Conservation (phyloP, 2,329 filamentous ascomycete genomes). For the Bipolaris gigantea region DNA sequence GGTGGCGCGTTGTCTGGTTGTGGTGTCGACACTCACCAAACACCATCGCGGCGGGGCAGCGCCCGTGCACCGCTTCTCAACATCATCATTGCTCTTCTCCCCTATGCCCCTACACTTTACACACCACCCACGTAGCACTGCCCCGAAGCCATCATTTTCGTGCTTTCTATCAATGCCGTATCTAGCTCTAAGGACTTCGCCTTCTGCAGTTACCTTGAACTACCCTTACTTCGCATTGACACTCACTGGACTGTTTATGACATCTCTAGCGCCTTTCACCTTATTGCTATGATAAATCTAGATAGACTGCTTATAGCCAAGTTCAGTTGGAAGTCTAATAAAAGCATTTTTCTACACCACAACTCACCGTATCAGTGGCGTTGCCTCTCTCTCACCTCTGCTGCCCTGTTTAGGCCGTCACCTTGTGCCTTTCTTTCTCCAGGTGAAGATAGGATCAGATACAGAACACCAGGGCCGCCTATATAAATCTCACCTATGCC, state of each 20-base stretch:
- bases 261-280: too few relatives aligned
- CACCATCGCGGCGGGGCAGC: slow-evolving; percentile 10
- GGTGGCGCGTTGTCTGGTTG: slow-evolving; percentile 28
- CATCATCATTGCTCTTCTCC: not conserved
- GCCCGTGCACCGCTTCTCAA: slow-evolving; percentile 7
- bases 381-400: not conserved
- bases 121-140: not conserved
- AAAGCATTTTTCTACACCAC: too few relatives aligned
- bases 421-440: not conserved
- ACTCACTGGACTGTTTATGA: too few relatives aligned
- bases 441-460: not conserved
- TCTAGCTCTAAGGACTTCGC: too few relatives aligned
- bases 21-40: slow-evolving; percentile 10
- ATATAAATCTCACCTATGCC: not conserved
- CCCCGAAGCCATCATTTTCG: not conserved
- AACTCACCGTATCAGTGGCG: too few relatives aligned
- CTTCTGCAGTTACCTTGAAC: not conserved
- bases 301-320: too few relatives aligned
- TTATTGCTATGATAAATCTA: too few relatives aligned
- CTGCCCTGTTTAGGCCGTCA: not conserved
- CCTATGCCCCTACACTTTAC: not conserved
- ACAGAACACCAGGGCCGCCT: too few relatives aligned
- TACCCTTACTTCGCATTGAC: too few relatives aligned
- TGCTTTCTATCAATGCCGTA: not conserved
- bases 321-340: too few relatives aligned